phyloP scores from a whole-genome alignment of 352 stramenopile genomes.

The Poterioochromonas sp. region DNA sequence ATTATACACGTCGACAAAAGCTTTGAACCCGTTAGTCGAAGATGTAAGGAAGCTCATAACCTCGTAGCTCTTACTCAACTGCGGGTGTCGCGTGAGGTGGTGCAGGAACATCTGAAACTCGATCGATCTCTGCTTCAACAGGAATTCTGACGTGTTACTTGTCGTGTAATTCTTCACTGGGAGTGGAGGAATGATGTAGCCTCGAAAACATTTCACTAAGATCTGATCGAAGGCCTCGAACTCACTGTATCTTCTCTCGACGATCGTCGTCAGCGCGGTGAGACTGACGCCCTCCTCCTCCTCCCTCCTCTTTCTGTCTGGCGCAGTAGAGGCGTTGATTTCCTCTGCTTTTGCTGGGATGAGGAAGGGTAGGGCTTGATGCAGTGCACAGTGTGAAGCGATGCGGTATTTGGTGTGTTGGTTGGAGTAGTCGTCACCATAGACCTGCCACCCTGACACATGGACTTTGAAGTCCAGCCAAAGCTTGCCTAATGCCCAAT shows the following conservation, averaged over 20 bases:
- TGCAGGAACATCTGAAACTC: background rate
- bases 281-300: background rate
- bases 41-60: background rate
- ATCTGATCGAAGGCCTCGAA: background rate
- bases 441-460: background rate
- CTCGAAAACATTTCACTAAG: background rate
- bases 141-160: background rate
- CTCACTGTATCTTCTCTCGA: conserved; percentile 5
- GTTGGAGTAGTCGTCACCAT: background rate
- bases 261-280: background rate
- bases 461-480: background rate
- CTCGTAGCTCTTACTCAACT: background rate
- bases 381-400: background rate
- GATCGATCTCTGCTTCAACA: background rate
- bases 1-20: background rate
- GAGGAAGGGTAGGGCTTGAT: background rate
- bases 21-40: background rate
- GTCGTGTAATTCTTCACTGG: background rate
- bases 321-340: background rate
- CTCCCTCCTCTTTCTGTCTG: background rate
- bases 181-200: background rate
- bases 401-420: background rate
- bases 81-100: background rate
- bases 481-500: background rate
- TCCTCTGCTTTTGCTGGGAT: background rate